Conservation (phyloP, 2,329 filamentous ascomycete genomes). For the Lachnellula subtilissima region DNA sequence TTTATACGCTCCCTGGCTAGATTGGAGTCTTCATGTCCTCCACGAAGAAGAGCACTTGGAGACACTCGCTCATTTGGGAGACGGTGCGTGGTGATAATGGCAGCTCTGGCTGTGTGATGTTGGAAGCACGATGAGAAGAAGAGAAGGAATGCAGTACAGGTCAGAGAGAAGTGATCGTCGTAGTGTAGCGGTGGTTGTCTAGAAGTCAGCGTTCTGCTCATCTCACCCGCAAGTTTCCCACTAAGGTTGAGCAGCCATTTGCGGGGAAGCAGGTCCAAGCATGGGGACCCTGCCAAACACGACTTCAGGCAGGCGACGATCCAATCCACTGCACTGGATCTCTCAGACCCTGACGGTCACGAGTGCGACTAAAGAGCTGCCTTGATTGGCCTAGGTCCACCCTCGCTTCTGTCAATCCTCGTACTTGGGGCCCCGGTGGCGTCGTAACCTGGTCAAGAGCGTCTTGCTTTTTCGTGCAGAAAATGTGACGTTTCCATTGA, state of each 20-base stretch:
- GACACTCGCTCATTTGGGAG: conserved; percentile 29
- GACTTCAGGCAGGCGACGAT: neutral
- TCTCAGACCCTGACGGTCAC: conserved; percentile 7
- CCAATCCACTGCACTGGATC: neutral
- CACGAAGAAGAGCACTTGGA: conserved; percentile 28
- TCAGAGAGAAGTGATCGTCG: conserved; percentile 1
- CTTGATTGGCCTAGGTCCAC: neutral
- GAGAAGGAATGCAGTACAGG: conserved; percentile 1
- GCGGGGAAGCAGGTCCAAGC: conserved; percentile 18
- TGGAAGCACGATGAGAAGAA: neutral
- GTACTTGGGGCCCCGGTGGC: neutral
- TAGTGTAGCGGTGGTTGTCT: neutral
- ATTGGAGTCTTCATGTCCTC: conserved; percentile 31
- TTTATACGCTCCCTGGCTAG: conserved; percentile 14
- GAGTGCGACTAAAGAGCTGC: conserved; percentile 1
- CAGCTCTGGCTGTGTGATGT: conserved; percentile 13
- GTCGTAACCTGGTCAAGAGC: neutral
- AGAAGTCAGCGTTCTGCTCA: neutral
- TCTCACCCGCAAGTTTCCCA: conserved; percentile 15
- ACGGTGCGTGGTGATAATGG: neutral
- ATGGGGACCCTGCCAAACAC: conserved; percentile 7
- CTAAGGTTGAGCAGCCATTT: conserved; percentile 5
- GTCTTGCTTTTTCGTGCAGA: conserved; percentile 18
- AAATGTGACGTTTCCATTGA: conserved; percentile 22
- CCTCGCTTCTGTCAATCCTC: neutral